These are phyloP conservation scores for Calvatia gigantea DNA, from an alignment of 768 basidiomycete species.

Conservation along the genomic window DNA sequence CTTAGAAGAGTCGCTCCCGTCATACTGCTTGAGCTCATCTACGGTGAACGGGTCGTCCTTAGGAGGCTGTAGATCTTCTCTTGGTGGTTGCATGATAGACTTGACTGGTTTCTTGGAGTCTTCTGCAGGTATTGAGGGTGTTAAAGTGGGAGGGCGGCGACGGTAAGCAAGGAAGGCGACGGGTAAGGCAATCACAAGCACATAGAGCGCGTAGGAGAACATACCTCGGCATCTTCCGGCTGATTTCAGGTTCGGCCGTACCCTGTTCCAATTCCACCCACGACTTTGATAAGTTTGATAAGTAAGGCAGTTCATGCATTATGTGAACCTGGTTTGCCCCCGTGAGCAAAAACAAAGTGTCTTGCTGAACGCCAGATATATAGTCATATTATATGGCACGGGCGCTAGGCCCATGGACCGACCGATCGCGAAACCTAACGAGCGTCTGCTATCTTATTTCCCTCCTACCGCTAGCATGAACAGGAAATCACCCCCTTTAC, in stretches of 20 bases:
- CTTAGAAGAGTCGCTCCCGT: constrained; percentile 60
- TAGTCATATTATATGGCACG: too few species aligned
- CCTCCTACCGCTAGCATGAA: too few species aligned
- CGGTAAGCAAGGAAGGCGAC: constrained; percentile 22
- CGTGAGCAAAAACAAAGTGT: too few species aligned
- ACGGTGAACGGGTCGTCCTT: constrained; percentile 77
- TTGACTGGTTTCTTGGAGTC: constrained; percentile 33
- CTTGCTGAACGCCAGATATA: too few species aligned
- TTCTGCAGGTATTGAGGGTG: constrained; percentile 22
- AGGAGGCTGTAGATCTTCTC: constrained; percentile 60
- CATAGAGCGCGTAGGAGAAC: constrained; percentile 21
- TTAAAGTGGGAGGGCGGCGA: constrained; percentile 8
- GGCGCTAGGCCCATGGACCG: too few species aligned
- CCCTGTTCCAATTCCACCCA: too few species aligned
- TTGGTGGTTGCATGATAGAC: constrained; percentile 70
- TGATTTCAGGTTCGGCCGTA: neutral
- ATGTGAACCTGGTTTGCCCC: too few species aligned
- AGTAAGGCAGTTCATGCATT: too few species aligned
- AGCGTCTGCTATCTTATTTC: too few species aligned
- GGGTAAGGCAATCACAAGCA: constrained; percentile 23
- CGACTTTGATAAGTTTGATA: too few species aligned
- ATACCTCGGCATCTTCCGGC: constrained; percentile 16
- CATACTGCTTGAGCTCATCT: constrained; percentile 62
- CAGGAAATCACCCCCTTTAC: too few species aligned
- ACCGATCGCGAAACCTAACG: too few species aligned